These are phyloP conservation scores for Naganishia vaughanmartiniae DNA, from an alignment of 768 basidiomycete genomes.

Conservation along the genomic window DNA sequence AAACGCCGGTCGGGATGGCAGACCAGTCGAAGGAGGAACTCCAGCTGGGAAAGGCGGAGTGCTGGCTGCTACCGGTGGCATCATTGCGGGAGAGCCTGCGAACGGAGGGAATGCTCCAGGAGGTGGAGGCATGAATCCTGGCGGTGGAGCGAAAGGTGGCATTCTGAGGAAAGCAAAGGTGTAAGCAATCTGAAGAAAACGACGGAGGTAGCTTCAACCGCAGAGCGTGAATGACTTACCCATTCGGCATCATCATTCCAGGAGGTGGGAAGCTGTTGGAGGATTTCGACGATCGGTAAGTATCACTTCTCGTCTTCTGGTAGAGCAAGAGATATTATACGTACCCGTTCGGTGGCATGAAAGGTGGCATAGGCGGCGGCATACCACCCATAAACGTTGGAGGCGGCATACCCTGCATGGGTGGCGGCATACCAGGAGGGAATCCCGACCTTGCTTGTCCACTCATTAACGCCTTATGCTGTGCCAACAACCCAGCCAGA, in stretches of 20 bases:
- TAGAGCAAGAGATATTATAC: not conserved
- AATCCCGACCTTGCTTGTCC: slow-evolving; percentile 33
- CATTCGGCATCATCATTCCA: slow-evolving; percentile 29
- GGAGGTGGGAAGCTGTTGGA: slow-evolving; percentile 37
- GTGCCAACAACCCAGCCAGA: slow-evolving; percentile 75
- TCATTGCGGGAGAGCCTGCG: slow-evolving; percentile 42
- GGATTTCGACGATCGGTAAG: slow-evolving; percentile 23
- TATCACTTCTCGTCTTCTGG: not conserved
- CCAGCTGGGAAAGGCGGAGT: slow-evolving; percentile 8
- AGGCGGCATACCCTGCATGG: slow-evolving; percentile 53
- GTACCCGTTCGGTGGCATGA: slow-evolving; percentile 18
- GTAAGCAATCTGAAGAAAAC: slow-evolving; percentile 47
- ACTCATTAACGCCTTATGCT: slow-evolving; percentile 91
- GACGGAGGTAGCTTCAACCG: slow-evolving; percentile 1
- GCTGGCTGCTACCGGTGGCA: slow-evolving; percentile 24
- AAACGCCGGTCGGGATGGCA: slow-evolving; percentile 21
- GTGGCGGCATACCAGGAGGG: not conserved
- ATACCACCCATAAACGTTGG: slow-evolving; percentile 42
- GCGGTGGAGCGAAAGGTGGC: slow-evolving; percentile 35
- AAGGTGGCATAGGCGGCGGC: slow-evolving; percentile 48
- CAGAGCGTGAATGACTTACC: slow-evolving; percentile 25
- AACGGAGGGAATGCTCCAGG: slow-evolving; percentile 36
- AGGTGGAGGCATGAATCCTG: slow-evolving; percentile 29
- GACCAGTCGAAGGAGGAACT: slow-evolving; percentile 19
- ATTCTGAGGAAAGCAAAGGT: slow-evolving; percentile 43